Evolutionary conservation across 305 asterid genomes (phyloP), one percentile per base, ranked within the genome.

Genomic region (Fraxinus angustifolia): DNA sequence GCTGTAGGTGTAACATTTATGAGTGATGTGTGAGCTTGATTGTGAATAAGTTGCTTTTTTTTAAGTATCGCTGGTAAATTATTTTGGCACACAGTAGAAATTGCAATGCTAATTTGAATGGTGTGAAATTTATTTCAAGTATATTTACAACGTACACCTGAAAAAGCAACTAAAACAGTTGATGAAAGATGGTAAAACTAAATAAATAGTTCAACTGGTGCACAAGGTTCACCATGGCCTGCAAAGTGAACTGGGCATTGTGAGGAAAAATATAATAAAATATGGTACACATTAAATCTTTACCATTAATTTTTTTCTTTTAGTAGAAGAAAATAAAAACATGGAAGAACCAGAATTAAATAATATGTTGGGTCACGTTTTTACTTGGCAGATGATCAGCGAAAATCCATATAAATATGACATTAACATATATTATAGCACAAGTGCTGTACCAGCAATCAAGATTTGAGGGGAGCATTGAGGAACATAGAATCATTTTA

Each of bases 161-260:
- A 28, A 67, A 45, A 67, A 67, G 38, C 19, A 67, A 30, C 73
- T 67, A 28, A 28, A 67, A 67, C 35, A 26, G 35, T 26, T 3
- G 35, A 10, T 65, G 73, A 67, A 30, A n/a, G 14, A 11, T 11
- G 36, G 70, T 7, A 60, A 21, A 67, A 67, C 73, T 30, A 2
- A 8, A 67, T 67, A 11, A 67, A 62, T 53, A 50, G 58, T 8
- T 40, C 23, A 23, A 8, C 53, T 21, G 14, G 62, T 7, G 73
- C 48, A 71, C 56, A 23, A 8, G 34, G 65, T 19, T 62, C 68
- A 16, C 50, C 73, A 67, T 42, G 6, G 35, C 81, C 42, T 62
- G 31, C 73, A 33, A 40, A 62, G 34, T 68, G 26, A 34, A 76
- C 50, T 80, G 35, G 19, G n/a, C 53, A 14, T 60, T 77, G 83